These are phyloP conservation scores for Aureobasidium sp. DNA, from an alignment of 2,329 filamentous ascomycete species.

Conservation along the genomic window DNA sequence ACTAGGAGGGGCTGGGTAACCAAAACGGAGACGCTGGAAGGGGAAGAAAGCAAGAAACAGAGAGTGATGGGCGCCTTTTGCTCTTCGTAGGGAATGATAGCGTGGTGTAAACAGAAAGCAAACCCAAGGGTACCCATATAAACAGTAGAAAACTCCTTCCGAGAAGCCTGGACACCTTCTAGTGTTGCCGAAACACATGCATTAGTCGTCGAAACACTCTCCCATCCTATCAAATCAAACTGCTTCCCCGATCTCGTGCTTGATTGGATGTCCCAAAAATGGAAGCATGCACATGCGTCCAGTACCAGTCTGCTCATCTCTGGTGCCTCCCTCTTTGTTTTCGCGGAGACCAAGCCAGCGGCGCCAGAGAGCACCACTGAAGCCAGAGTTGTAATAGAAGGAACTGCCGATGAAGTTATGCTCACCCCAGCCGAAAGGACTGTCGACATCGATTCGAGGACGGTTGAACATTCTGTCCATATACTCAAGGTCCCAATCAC, in stretches of 20 bases:
- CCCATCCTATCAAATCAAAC: neutral
- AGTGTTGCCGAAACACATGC: neutral
- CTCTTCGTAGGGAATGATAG: constrained; percentile 9
- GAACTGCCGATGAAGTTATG: constrained; percentile 45
- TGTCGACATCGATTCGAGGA: constrained; percentile 38
- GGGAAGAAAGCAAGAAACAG: constrained; percentile 3
- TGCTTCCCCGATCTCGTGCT: constrained; percentile 33
- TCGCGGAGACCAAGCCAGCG: constrained; percentile 44
- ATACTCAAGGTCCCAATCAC: constrained; percentile 54
- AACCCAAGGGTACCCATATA: neutral
- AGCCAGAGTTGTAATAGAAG: constrained; percentile 47
- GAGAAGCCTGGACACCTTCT: constrained; percentile 7
- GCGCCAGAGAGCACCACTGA: constrained; percentile 42
- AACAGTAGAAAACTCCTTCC: neutral
- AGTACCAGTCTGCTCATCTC: constrained; percentile 31
- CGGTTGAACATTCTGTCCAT: constrained; percentile 45
- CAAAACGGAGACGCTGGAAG: neutral
- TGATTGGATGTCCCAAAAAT: constrained; percentile 43
- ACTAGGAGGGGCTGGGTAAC: neutral
- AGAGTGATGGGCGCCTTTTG: constrained; percentile 6
- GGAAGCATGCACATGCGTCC: constrained; percentile 42
- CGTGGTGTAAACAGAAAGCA: neutral
- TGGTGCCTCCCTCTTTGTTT: constrained; percentile 34
- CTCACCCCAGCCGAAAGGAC: constrained; percentile 46
- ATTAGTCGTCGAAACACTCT: constrained; percentile 1